Evolutionary conservation across 306 rosid genomes (phyloP), one percentile per base, ranked within the genome.

Genomic region (Medicago arabica): DNA sequence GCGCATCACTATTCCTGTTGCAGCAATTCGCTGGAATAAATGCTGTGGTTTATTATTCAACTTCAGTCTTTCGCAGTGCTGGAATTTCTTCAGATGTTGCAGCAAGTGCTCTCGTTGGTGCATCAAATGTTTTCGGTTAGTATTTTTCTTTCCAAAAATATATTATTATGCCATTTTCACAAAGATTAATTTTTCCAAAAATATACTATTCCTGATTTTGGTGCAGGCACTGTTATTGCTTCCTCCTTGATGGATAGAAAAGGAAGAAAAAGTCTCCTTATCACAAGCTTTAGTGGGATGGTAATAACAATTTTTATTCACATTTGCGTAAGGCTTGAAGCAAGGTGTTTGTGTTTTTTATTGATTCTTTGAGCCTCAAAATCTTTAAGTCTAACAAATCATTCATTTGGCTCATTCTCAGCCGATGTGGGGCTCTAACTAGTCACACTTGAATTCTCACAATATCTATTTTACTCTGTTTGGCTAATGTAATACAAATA

Each of bases 21-120:
- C 98, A 94, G 81, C 98, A 94, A 87, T 78, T 94, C n/a, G 92
- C 98, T 28, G 98, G 98, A 82, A 94, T 94, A 77, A 94, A 94
- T 60, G 96, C 98, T 3, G 98, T 91, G 72, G 97, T 94, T 43
- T 94, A 94, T 75, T 94, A 94, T 82, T 94, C 98, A 38, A 94
- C 97, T 75, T 78, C 98, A 46, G 96, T 94, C 60, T 94, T 94
- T 86, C 91, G 94, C 71, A 91, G 89, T 74, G 98, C 97, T 65
- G 98, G 98, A 77, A 86, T 94, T 67, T 77, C 94, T 78, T 94
- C 98, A 67, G 98, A 94, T 77, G 92, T 94, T 75, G 98, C 97
- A 71, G 98, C 98, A 61, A 94, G 98, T 86, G 97, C 97, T 74
- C 91, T 94, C 19, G 97, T 91, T 85, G 98, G 97, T 75, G 91